Conservation (phyloP, 2,329 filamentous ascomycete genomes). For the Apiospora marii region DNA sequence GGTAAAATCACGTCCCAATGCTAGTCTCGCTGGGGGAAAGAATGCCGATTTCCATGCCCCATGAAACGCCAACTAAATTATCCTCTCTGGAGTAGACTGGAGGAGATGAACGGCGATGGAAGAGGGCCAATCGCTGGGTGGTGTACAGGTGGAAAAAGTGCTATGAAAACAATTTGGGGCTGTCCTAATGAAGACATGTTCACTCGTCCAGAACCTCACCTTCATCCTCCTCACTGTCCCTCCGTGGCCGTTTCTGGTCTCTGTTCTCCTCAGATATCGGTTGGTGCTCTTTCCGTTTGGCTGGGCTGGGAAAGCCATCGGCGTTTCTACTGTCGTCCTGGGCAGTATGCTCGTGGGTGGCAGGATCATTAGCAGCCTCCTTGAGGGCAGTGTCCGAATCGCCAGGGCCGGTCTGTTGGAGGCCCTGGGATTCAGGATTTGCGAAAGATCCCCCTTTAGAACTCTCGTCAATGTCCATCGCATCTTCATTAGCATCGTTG, state of each 20-base stretch:
- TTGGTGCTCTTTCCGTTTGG: constrained; percentile 53
- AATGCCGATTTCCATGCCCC: not conserved
- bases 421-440: constrained; percentile 30
- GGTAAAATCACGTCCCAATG: constrained; percentile 8
- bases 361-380: constrained; percentile 42
- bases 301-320: constrained; percentile 45
- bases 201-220: constrained; percentile 51
- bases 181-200: not conserved
- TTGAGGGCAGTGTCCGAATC: constrained; percentile 43
- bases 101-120: constrained; percentile 3
- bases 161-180: not conserved
- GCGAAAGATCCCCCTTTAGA: constrained; percentile 24
- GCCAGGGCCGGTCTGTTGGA: constrained; percentile 38
- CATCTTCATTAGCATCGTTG: constrained; percentile 25
- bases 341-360: constrained; percentile 32
- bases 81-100: not conserved
- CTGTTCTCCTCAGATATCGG: constrained; percentile 44
- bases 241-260: constrained; percentile 52
- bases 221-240: constrained; percentile 55
- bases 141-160: not conserved
- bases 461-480: constrained; percentile 40
- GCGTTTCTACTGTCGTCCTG: constrained; percentile 42
- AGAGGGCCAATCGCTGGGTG: not conserved
- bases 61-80: not conserved
- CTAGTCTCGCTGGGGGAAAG: not conserved